Evolutionary conservation across 2,329 filamentous ascomycete species (phyloP), one percentile per base, ranked within the genome.

Genomic region (Aspergillus sp.): DNA sequence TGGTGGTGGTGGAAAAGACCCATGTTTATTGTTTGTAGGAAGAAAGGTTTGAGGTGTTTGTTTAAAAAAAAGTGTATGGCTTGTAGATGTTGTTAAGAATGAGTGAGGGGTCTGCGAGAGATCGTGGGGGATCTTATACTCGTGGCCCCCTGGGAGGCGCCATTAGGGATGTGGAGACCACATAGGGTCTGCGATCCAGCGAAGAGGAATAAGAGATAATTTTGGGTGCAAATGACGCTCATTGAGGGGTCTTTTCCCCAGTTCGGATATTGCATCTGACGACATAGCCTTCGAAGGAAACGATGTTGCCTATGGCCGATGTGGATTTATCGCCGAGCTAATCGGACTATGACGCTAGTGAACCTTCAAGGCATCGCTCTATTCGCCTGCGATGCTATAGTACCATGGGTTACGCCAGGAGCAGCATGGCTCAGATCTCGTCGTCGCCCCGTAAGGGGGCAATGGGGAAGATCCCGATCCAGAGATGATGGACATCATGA

Each of bases 1-100:
- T 50, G 47, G 47, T 50, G 47, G 47, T 50, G 47, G 47, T 50
- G 47, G 47, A 50, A 50, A n/a, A 50, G 47, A 50, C 47, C 47
- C 47, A 50, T 50, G 47, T 30, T 30, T 27, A 50, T 27, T 17
- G 47, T 30, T 36, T 30, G 23, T 30, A 27, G 25, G 13, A 8
- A 17, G 8, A 13, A n/a, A 30, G n/a, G 7, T 17, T 50, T 6
- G 8, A n/a, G 30, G 42, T 44, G 44, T 49, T 19, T 15, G 23
- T 32, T n/a, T 15, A 15, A 17, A 10, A 7, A n/a, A n/a, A 25
- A 30, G 15, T 19, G 13, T 8, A 11, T 30, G 25, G 25, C 8
- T 30, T 17, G n/a, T 17, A 11, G 21, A 30, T 32, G 25, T 50
- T 30, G 47, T 27, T 32, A 8, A 32, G 6, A 13, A 49, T 21